Conservation (phyloP, 495 filamentous ascomycete species). For the Penicillium taxi region DNA sequence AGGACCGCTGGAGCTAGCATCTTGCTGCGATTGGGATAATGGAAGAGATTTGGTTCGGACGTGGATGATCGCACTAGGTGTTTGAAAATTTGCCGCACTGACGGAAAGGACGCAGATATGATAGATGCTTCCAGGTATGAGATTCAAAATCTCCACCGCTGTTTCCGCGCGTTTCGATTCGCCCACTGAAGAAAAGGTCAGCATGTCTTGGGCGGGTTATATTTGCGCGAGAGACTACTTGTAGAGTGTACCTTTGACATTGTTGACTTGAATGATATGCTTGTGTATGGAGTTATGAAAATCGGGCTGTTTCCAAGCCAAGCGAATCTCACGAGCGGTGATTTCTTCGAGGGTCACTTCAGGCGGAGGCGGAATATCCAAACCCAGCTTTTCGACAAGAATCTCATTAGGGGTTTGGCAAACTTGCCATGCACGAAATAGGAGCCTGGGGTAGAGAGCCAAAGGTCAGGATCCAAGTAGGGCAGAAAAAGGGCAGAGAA, state of each 20-base stretch:
- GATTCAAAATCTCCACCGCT: conserved; percentile 76
- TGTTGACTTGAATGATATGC: conserved; percentile 88
- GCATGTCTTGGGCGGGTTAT: conserved; percentile 16
- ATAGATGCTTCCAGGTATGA: conserved; percentile 82
- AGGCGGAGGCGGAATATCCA: conserved; percentile 86
- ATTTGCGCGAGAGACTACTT: not conserved
- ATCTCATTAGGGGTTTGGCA: conserved; percentile 84
- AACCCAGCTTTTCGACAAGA: conserved; percentile 79
- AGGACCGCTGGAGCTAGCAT: conserved; percentile 35
- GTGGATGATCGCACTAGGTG: conserved; percentile 75
- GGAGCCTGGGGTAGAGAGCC: conserved; percentile 52
- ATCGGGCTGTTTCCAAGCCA: conserved; percentile 82
- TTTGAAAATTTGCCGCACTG: conserved; percentile 83
- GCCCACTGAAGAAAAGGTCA: conserved; percentile 56
- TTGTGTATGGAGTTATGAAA: conserved; percentile 71
- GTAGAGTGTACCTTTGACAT: conserved; percentile 60
- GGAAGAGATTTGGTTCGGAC: conserved; percentile 60
- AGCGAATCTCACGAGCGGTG: conserved; percentile 73
- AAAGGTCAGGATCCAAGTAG: too few species aligned
- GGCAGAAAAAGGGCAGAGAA: too few species aligned
- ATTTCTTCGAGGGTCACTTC: conserved; percentile 89
- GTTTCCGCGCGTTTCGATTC: conserved; percentile 79
- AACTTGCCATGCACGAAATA: conserved; percentile 74
- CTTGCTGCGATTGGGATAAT: conserved; percentile 43
- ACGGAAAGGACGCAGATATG: conserved; percentile 86